Evolutionary conservation across 768 basidiomycete genomes (phyloP).

Genomic region (Phaeotremella fagi): DNA sequence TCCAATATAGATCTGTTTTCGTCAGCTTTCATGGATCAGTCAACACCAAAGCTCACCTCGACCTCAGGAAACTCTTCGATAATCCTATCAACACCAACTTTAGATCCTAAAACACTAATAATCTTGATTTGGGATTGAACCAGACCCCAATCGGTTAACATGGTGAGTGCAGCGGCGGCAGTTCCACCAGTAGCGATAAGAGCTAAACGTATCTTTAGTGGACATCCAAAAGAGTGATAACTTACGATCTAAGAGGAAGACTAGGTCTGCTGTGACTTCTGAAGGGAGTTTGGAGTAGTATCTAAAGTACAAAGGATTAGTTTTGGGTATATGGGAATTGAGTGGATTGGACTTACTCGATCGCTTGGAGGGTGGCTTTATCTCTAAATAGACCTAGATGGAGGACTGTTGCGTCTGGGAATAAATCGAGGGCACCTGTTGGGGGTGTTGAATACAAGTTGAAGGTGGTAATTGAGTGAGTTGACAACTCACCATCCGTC

Average conservation of each 20-base stretch:
- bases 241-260: conserved; percentile 74
- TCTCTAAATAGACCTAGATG: conserved; percentile 83
- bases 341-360: conserved; percentile 53
- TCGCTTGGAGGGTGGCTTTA: conserved; percentile 69
- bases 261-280: conserved; percentile 67
- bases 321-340: background rate
- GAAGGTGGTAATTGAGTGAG: background rate
- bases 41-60: conserved; percentile 55
- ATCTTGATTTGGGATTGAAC: conserved; percentile 69
- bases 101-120: conserved; percentile 72
- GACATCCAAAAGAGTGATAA: background rate
- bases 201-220: conserved; percentile 41
- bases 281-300: conserved; percentile 84
- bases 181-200: conserved; percentile 93
- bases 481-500: conserved; percentile 56
- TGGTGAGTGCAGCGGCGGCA: conserved; percentile 75
- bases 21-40: background rate
- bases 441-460: too few relatives aligned
- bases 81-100: conserved; percentile 66
- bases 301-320: conserved; percentile 51
- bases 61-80: conserved; percentile 66
- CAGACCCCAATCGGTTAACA: conserved; percentile 52
- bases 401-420: conserved; percentile 83
- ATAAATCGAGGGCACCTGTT: conserved; percentile 67
- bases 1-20: conserved; percentile 72